Conservation (phyloP, 2,329 filamentous ascomycete genomes). For the Aspergillus transmontanensis region DNA sequence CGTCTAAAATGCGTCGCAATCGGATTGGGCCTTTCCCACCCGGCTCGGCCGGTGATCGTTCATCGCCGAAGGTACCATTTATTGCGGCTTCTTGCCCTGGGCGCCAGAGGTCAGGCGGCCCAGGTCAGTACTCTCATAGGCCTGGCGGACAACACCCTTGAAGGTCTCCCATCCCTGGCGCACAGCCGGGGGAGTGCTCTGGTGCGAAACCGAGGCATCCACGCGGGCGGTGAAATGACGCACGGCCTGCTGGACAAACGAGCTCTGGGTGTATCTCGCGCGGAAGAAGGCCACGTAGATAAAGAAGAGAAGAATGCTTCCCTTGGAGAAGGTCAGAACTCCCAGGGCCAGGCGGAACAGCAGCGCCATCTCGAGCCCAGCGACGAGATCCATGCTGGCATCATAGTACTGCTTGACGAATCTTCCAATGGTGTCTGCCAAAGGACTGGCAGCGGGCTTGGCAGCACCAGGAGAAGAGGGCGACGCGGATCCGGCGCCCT, state of each 20-base stretch:
- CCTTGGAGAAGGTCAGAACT: conserved; percentile 83
- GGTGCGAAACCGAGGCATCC: conserved; percentile 80
- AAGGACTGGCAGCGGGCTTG: conserved; percentile 53
- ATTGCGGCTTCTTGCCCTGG: conserved; percentile 52
- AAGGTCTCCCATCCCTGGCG: conserved; percentile 78
- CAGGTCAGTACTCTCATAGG: conserved; percentile 77
- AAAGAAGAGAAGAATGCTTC: conserved; percentile 83
- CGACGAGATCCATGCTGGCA: conserved; percentile 89
- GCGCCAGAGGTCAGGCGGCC: conserved; percentile 67
- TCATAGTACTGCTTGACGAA: conserved; percentile 99
- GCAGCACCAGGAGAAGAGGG: conserved; percentile 59
- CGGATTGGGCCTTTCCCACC: neutral
- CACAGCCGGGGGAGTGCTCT: conserved; percentile 79
- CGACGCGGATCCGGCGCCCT: conserved; percentile 52
- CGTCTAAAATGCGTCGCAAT: neutral
- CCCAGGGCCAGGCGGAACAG: conserved; percentile 82
- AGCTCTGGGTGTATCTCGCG: conserved; percentile 85
- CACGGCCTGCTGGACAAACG: conserved; percentile 85
- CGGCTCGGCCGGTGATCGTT: neutral
- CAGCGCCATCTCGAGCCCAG: conserved; percentile 81
- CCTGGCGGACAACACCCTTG: conserved; percentile 74
- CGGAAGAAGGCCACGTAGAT: conserved; percentile 93
- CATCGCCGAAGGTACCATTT: conserved; percentile 21
- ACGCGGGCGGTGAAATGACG: conserved; percentile 71
- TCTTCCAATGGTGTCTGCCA: conserved; percentile 80